Evolutionary conservation across 2,329 filamentous ascomycete genomes (phyloP).

Genomic region (Talaromyces sp.): DNA sequence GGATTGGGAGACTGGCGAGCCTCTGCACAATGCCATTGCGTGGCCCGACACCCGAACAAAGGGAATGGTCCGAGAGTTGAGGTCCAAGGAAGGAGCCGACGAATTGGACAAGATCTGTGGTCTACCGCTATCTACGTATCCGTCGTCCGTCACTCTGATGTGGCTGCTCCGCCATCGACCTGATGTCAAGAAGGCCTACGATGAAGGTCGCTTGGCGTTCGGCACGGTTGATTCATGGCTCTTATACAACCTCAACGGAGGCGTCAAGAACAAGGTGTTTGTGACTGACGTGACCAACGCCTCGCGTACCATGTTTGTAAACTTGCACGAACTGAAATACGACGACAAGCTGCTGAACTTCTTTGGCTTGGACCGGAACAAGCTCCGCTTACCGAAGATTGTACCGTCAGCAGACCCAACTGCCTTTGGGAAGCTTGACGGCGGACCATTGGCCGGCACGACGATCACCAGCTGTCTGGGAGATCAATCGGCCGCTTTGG

Average conservation of each 20-base stretch:
- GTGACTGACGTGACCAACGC: constrained; percentile 88
- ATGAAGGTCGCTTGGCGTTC: constrained; percentile 71
- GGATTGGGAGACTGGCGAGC: constrained; percentile 75
- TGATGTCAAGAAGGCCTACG: constrained; percentile 68
- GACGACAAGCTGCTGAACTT: constrained; percentile 73
- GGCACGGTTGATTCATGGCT: constrained; percentile 89
- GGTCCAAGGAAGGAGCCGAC: constrained; percentile 63
- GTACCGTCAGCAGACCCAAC: constrained; percentile 72
- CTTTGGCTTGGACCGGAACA: constrained; percentile 69
- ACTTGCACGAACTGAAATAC: constrained; percentile 74
- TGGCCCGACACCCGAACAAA: constrained; percentile 86
- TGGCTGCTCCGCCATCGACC: constrained; percentile 75
- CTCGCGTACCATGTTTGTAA: constrained; percentile 92
- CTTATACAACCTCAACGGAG: constrained; percentile 75
- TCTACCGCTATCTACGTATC: constrained; percentile 81
- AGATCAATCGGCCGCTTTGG: constrained; percentile 80
- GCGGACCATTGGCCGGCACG: constrained; percentile 64
- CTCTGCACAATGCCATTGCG: constrained; percentile 78
- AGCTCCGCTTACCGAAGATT: constrained; percentile 75
- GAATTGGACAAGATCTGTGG: constrained; percentile 69
- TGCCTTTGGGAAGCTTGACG: constrained; percentile 65
- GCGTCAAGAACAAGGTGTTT: constrained; percentile 62
- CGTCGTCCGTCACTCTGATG: constrained; percentile 76
- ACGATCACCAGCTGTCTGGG: constrained; percentile 80
- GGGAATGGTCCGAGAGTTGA: constrained; percentile 71